Percentiles rank a stretch among this genome's conserved stretches.
Evolutionary conservation across 164 flowering plant genomes (phyloP).

Genomic region (Chimonanthus salicifolius): DNA sequence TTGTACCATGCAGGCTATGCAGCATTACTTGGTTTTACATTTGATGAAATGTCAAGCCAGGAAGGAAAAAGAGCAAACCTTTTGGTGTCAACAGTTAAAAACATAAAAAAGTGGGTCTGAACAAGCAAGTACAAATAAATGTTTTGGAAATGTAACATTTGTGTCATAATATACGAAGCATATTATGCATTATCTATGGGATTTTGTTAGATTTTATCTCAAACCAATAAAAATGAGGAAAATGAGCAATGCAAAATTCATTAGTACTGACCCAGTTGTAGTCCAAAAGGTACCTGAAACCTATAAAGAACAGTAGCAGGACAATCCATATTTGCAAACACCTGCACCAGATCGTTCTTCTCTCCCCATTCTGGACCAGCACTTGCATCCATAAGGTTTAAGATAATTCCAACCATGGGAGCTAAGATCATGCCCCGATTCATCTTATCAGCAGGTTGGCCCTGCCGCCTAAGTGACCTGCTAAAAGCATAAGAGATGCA

Average conservation of each 20-base stretch:
- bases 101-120: too few species aligned
- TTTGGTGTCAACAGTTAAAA: too few species aligned
- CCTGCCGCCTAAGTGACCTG: conserved; percentile 65
- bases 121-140: too few species aligned
- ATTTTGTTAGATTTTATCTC: too few species aligned
- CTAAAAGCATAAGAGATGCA: not conserved
- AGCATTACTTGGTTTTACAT: too few species aligned
- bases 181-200: too few species aligned
- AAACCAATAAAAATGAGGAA: too few species aligned
- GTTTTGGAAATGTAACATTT: too few species aligned
- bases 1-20: too few species aligned
- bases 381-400: conserved; percentile 74
- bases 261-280: conserved; percentile 68
- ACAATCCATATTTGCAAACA: conserved; percentile 89
- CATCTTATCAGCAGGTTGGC: conserved; percentile 61
- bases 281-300: conserved; percentile 63
- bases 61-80: too few species aligned
- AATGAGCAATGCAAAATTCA: not conserved
- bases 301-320: conserved; percentile 57
- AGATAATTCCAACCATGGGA: conserved; percentile 80
- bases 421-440: conserved; percentile 84
- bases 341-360: conserved; percentile 53
- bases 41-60: too few species aligned
- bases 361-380: conserved; percentile 17
- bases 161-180: too few species aligned